Percentiles rank a stretch among this genome's conserved stretches.
These are phyloP conservation scores for Rachicladosporium sp. DNA, from an alignment of 2,329 filamentous ascomycete genomes.

Conservation along the genomic window DNA sequence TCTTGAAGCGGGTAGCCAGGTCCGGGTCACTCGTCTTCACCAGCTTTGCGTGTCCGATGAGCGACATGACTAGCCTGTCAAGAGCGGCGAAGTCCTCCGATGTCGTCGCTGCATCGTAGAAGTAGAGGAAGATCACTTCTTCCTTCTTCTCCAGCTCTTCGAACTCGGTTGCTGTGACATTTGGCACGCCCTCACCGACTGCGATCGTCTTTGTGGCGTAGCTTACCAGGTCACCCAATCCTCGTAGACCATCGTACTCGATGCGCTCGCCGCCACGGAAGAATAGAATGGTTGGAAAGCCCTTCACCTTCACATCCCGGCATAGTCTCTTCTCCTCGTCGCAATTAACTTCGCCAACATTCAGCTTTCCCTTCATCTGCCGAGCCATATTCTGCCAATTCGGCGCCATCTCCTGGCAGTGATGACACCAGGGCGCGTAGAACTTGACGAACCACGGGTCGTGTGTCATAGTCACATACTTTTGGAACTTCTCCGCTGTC, in stretches of 20 bases:
- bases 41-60: constrained; percentile 83
- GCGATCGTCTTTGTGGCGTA: constrained; percentile 82
- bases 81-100: constrained; percentile 83
- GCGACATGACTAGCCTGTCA: constrained; percentile 70
- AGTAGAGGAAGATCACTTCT: constrained; percentile 93
- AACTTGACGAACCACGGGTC: constrained; percentile 99
- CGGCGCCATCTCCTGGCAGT: constrained; percentile 86
- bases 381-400: constrained; percentile 83
- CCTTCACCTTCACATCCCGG: constrained; percentile 70
- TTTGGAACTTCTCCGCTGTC: constrained; percentile 75
- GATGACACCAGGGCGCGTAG: constrained; percentile 92
- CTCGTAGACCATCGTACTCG: constrained; percentile 85
- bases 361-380: constrained; percentile 79
- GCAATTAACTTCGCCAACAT: constrained; percentile 93
- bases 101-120: constrained; percentile 92
- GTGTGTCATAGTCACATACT: constrained; percentile 68
- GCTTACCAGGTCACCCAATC: constrained; percentile 75
- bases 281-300: constrained; percentile 83
- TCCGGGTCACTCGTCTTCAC: constrained; percentile 77
- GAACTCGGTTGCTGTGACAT: constrained; percentile 67
- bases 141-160: constrained; percentile 80
- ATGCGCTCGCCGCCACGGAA: constrained; percentile 85
- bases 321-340: constrained; percentile 77
- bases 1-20: constrained; percentile 76
- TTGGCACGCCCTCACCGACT: constrained; percentile 60